Evolutionary conservation across 2,329 filamentous ascomycete genomes (phyloP), one percentile per base, ranked within the genome.

Genomic region (Diplodia mutila): DNA sequence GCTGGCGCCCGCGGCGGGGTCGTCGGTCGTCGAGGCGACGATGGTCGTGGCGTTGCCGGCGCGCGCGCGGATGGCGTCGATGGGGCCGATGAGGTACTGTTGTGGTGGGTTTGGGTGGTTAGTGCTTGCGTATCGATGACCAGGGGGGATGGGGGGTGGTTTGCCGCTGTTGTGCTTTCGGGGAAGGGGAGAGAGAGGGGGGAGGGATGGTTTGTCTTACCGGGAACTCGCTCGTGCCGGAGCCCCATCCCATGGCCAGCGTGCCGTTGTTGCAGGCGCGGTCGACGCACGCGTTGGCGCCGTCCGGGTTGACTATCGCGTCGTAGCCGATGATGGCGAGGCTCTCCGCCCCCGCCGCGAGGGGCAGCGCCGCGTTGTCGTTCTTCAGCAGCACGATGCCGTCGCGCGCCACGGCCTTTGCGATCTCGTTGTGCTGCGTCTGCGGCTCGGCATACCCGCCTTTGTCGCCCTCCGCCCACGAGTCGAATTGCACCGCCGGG

Each of bases 241-340:
- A 87, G 0, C 89, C 89, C 86, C 89, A 89, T 51, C 88, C 89
- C 86, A 90, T 90, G 18, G 87, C 89, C 4, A 91, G 80, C 2
- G 87, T 89, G 18, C 87, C 87, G 53, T 87, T 85, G 76, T 80
- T 83, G 76, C 83, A 89, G 73, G 78, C 88, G 39, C 91, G 87
- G 78, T 96, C 91, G 14, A 75, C 68, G 75, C 93, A 97, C 37
- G 90, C 89, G 73, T 97, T 97, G 32, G 91, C 89, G 0, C 94
- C 94, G 27, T 84, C 84, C 0, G 85, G 83, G 75, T 91, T 94
- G 16, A 89, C 84, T 0, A 91, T 91, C 14, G 93, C 91, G 78
- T 98, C 94, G 63, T 92, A 89, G 23, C 94, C 94, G 72, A 97
- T 75, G n/a, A 79, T 75, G 18, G 77, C 77, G 25, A 86, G 65